Conservation (phyloP, 495 filamentous ascomycete genomes). For the Articulospora tetracladia region DNA sequence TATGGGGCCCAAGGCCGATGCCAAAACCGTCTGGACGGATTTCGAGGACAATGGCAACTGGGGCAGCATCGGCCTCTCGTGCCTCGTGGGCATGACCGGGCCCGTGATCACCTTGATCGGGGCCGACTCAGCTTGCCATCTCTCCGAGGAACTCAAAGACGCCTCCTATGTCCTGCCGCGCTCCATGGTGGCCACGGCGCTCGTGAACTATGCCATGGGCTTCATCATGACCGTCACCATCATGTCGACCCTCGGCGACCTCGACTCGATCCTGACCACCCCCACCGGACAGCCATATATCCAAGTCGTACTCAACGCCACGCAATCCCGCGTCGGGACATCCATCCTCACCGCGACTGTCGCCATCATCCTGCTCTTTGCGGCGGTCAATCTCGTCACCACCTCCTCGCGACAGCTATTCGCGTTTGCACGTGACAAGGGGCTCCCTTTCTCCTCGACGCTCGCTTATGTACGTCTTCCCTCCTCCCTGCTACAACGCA, state of each 20-base stretch:
- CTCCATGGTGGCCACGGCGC: slow-evolving; percentile 46
- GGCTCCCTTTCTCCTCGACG: slow-evolving; percentile 50
- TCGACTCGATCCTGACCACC: slow-evolving; percentile 28
- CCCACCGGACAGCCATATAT: slow-evolving; percentile 48
- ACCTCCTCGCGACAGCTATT: slow-evolving; percentile 55
- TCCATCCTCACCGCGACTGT: slow-evolving; percentile 45
- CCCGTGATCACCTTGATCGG: slow-evolving; percentile 41
- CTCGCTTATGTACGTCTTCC: slow-evolving; percentile 41
- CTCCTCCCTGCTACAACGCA: slow-evolving; percentile 6
- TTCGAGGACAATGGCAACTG: slow-evolving; percentile 55
- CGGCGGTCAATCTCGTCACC: slow-evolving; percentile 50
- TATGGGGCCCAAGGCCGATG: slow-evolving; percentile 42
- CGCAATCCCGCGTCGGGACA: slow-evolving; percentile 31
- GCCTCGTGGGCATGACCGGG: slow-evolving; percentile 45
- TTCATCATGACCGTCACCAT: slow-evolving; percentile 49
- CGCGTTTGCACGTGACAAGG: slow-evolving; percentile 53
- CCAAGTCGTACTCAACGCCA: slow-evolving; percentile 46
- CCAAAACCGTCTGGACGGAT: slow-evolving; percentile 46
- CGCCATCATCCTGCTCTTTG: slow-evolving; percentile 43
- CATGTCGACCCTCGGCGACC: slow-evolving; percentile 43
- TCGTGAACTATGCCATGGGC: slow-evolving; percentile 46
- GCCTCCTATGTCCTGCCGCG: slow-evolving; percentile 51
- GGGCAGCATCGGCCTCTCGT: slow-evolving; percentile 47
- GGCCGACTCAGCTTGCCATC: slow-evolving; percentile 53
- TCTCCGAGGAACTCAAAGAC: slow-evolving; percentile 54